phyloP scores from a whole-genome alignment of 148 eudicot genomes.

The Chenopodium suecicum region DNA sequence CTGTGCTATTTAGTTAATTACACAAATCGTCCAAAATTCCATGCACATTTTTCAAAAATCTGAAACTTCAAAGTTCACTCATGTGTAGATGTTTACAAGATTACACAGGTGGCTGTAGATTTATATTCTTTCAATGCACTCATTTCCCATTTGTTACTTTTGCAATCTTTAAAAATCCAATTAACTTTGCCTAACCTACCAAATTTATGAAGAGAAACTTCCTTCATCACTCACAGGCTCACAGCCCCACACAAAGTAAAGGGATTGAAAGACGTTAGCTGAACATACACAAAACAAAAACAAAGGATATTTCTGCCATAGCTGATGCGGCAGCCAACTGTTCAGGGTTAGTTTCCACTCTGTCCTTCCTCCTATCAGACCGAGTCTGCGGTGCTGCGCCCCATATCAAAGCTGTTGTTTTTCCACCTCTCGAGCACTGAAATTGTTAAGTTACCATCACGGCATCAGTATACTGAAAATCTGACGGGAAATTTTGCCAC shows the following conservation, averaged over 20 bases:
- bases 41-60: background rate
- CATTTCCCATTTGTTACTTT: too few relatives aligned
- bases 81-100: background rate
- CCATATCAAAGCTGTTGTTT: slow-evolving; percentile 86
- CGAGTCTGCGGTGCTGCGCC: slow-evolving; percentile 96
- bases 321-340: slow-evolving; percentile 97
- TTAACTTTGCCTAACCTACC: background rate
- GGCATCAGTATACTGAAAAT: background rate
- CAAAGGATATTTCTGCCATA: slow-evolving; percentile 94
- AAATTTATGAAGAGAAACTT: background rate
- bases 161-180: background rate
- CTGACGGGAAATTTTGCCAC: background rate
- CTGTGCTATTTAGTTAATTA: slow-evolving; percentile 72
- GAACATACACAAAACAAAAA: slow-evolving; percentile 25
- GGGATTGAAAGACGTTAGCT: background rate
- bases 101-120: background rate
- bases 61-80: slow-evolving; percentile 8
- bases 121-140: background rate
- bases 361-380: slow-evolving; percentile 87
- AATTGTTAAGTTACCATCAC: slow-evolving; percentile 17
- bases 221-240: background rate
- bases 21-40: slow-evolving; percentile 26
- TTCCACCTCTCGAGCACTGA: slow-evolving; percentile 71
- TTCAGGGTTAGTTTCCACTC: slow-evolving; percentile 99
- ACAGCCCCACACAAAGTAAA: background rate